Percentiles rank a stretch among this genome's conserved stretches.
Evolutionary conservation across 1,284 basidiomycete species (phyloP).

Genomic region (Abortiporus biennis): DNA sequence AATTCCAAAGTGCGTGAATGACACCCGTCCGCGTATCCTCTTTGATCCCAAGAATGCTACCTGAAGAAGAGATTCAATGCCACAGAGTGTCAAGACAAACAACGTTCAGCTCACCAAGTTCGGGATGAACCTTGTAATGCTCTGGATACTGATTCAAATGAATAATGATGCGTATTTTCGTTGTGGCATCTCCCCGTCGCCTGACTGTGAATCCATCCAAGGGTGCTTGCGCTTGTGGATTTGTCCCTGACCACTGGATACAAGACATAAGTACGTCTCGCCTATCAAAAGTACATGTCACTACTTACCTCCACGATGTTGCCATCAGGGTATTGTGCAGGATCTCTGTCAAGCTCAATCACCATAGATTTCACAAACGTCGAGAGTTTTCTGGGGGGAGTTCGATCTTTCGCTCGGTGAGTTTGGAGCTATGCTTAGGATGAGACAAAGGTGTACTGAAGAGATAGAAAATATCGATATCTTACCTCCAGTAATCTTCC

Average conservation of each 20-base stretch:
- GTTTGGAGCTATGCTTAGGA: slow-evolving; percentile 47
- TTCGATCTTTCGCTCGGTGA: slow-evolving; percentile 63
- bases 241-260: slow-evolving; percentile 66
- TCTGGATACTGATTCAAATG: slow-evolving; percentile 86
- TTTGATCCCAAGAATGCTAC: slow-evolving; percentile 70
- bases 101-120: slow-evolving; percentile 49
- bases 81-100: neutral
- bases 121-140: slow-evolving; percentile 76
- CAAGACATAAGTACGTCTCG: slow-evolving; percentile 6
- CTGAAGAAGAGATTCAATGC: slow-evolving; percentile 21
- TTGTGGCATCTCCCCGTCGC: slow-evolving; percentile 75
- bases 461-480: neutral
- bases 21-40: slow-evolving; percentile 84
- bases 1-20: slow-evolving; percentile 86
- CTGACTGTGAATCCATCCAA: slow-evolving; percentile 89
- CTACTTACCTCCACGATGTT: slow-evolving; percentile 69
- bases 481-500: slow-evolving; percentile 79
- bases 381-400: slow-evolving; percentile 74
- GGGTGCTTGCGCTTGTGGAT: slow-evolving; percentile 51
- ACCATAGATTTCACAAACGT: slow-evolving; percentile 82
- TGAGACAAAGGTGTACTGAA: neutral
- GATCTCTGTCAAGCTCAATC: slow-evolving; percentile 85
- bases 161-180: slow-evolving; percentile 75
- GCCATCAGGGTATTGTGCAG: slow-evolving; percentile 74
- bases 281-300: neutral